Conservation (phyloP, 495 filamentous ascomycete genomes). For the Hypoxylon fuscum region DNA sequence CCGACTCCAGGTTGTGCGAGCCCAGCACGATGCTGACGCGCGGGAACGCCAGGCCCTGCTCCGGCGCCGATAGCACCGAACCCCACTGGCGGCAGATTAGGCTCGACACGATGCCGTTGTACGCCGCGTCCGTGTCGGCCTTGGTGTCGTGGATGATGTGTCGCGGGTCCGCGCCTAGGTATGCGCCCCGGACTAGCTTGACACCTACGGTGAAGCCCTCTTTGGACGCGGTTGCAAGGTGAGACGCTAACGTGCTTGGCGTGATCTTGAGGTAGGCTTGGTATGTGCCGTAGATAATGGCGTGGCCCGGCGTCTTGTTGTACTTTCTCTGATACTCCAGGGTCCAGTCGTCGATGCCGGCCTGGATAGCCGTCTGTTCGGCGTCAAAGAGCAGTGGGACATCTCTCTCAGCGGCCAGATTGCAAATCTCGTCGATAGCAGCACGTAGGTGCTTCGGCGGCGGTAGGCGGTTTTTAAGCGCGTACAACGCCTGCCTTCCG, state of each 20-base stretch:
- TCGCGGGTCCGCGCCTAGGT: slow-evolving; percentile 81
- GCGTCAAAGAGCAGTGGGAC: slow-evolving; percentile 88
- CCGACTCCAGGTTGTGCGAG: slow-evolving; percentile 89
- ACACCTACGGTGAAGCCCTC: slow-evolving; percentile 84
- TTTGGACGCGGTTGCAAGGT: slow-evolving; percentile 70
- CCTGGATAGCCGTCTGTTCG: slow-evolving; percentile 83
- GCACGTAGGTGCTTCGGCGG: slow-evolving; percentile 70
- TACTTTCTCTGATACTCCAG: slow-evolving; percentile 78
- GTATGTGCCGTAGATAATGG: slow-evolving; percentile 71
- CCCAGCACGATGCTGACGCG: slow-evolving; percentile 79
- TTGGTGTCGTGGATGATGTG: slow-evolving; percentile 82
- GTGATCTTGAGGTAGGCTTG: slow-evolving; percentile 86
- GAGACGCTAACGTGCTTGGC: slow-evolving; percentile 68
- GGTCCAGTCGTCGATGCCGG: slow-evolving; percentile 87
- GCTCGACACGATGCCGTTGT: slow-evolving; percentile 50
- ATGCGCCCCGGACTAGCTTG: slow-evolving; percentile 93
- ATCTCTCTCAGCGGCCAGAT: slow-evolving; percentile 73
- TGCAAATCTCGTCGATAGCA: slow-evolving; percentile 79
- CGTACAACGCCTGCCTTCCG: slow-evolving; percentile 75
- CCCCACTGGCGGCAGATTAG: slow-evolving; percentile 55
- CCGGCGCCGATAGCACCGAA: slow-evolving; percentile 55
- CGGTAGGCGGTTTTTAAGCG: slow-evolving; percentile 64
- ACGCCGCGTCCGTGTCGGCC: slow-evolving; percentile 71
- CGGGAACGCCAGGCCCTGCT: slow-evolving; percentile 61
- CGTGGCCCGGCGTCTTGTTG: slow-evolving; percentile 67